These are phyloP conservation scores for Simplicillium sp. DNA, from an alignment of 2,329 filamentous ascomycete species.

Conservation along the genomic window DNA sequence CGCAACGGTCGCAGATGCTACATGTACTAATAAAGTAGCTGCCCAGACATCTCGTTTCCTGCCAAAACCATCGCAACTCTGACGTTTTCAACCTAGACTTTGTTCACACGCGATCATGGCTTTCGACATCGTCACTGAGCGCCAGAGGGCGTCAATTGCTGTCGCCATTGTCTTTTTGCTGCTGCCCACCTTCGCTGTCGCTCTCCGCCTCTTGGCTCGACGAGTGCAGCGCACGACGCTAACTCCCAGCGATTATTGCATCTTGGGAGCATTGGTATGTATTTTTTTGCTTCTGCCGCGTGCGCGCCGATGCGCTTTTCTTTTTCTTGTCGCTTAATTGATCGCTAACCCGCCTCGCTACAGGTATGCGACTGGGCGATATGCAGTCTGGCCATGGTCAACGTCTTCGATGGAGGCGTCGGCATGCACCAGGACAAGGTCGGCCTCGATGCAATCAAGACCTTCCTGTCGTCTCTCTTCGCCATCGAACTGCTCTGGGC, in stretches of 20 bases:
- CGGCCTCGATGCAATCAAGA: background rate
- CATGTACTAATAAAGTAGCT: no score
- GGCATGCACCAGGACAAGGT: background rate
- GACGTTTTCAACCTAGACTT: no score
- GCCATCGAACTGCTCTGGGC: slow-evolving; percentile 1
- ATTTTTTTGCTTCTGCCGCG: slow-evolving; percentile 1
- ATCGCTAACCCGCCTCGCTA: background rate
- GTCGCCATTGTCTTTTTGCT: slow-evolving; percentile 10
- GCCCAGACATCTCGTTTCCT: no score
- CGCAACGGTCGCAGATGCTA: no score
- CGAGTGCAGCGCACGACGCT: slow-evolving; percentile 11
- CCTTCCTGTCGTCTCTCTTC: slow-evolving; percentile 1
- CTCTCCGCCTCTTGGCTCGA: slow-evolving; percentile 13
- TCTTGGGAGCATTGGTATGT: slow-evolving; percentile 5
- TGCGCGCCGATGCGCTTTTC: slow-evolving; percentile 9
- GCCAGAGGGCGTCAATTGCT: no score
- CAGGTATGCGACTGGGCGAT: slow-evolving; percentile 1
- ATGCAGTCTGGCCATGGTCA: background rate
- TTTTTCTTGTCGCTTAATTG: slow-evolving; percentile 10
- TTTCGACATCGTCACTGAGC: no score
- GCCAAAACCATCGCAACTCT: no score
- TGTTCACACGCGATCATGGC: no score
- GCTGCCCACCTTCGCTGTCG: slow-evolving; percentile 10
- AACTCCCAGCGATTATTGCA: slow-evolving; percentile 15
- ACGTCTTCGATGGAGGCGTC: slow-evolving; percentile 1